These are phyloP conservation scores for Dittrichia graveolens DNA, from an alignment of 129 eudicot species.

Conservation along the genomic window DNA sequence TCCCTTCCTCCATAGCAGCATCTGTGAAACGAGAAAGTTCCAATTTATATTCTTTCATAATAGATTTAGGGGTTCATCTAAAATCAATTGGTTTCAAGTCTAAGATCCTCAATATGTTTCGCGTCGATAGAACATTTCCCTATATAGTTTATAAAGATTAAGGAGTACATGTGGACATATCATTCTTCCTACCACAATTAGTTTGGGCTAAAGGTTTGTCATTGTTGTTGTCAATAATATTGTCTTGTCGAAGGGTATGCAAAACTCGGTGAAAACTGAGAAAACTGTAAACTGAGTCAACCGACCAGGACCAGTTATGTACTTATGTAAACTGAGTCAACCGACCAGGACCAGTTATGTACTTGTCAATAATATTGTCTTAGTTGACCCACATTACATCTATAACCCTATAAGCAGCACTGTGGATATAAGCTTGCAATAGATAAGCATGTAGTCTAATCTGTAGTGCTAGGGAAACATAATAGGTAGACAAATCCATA, in stretches of 20 bases:
- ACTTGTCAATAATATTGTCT: background rate
- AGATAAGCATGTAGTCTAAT: constrained; percentile 10
- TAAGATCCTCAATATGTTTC: constrained; percentile 6
- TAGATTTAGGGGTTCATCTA: background rate
- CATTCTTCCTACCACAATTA: background rate
- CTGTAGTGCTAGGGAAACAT: background rate
- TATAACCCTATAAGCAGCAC: background rate
- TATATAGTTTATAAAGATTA: background rate
- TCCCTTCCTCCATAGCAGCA: constrained; percentile 72
- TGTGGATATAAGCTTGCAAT: constrained; percentile 4
- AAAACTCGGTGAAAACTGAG: no score
- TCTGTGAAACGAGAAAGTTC: constrained; percentile 67
- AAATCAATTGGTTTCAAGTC: constrained; percentile 13
- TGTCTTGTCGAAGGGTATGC: no score
- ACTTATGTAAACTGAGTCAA: no score
- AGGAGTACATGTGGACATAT: background rate
- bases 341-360: no score
- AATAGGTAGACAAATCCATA: constrained; percentile 7
- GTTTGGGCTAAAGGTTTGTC: background rate
- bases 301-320: no score
- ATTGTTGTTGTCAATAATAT: background rate
- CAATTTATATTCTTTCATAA: constrained; percentile 37
- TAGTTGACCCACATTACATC: background rate
- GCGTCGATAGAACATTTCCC: background rate
- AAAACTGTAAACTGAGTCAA: no score